Evolutionary conservation across 1,284 basidiomycete species (phyloP), one percentile per base, ranked within the genome.

Genomic region (Rhodofomes roseus): DNA sequence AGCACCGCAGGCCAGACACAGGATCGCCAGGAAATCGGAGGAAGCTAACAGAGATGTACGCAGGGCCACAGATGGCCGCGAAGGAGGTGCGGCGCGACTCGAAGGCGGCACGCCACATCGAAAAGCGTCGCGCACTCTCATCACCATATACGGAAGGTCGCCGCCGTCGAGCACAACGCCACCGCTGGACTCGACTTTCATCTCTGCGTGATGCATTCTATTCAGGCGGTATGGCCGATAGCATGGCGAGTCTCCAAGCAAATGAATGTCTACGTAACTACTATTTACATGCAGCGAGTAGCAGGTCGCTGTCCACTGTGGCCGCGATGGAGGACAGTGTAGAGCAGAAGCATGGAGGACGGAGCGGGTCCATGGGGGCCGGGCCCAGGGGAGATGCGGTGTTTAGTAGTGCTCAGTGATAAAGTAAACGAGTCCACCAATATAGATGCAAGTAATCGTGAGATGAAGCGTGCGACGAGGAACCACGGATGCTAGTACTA

Each of bases 361-460:
- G 25, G 9, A 23, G 54, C n/a, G 55, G 25, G 55, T 56, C 55
- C 55, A 31, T 36, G 43, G 6, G 5, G 20, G 25, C 22, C n/a
- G 20, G 43, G 41, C 18, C 27, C 43, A 18, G 55, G 41, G 23
- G 12, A 27, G 27, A 29, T 16, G 46, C 4, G 55, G 31, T 20
- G 53, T 39, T 53, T 3, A 37, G 58, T 40, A 51, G 58, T 51
- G 34, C 31, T 37, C 44, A 50, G 11, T 34, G 20, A 52, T 59
- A 55, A 27, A 20, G 46, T 52, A 59, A 34, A 48, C 23, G 54
- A 55, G 58, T 59, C 54, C 58, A 43, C 25, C 53, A 54, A 44
- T 50, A 52, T 55, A 50, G 39, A 59, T 59, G 58, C 54, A 41
- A 40, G 41, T 25, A 34, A 27, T 55, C 34, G 41, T 55, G 34